Evolutionary conservation across 108 stramenopile genomes (phyloP), one percentile per base, ranked within the genome.

Genomic region (Schizochytrium sp.): DNA sequence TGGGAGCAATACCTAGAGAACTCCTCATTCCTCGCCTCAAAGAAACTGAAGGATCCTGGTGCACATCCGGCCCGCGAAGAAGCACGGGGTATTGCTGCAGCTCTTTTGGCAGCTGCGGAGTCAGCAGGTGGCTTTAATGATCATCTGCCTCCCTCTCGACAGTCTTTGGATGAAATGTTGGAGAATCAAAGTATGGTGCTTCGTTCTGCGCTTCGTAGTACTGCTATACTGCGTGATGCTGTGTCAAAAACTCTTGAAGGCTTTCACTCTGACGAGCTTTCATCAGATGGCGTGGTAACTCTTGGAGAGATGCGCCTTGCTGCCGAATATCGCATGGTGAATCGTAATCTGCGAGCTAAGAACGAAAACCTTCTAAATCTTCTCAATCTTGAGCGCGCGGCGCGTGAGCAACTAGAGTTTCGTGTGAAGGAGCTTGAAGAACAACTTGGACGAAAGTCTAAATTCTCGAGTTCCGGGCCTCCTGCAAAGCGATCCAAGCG

Each of bases 251-350:
- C 76, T 5, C 47, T 83, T 12, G 76, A 49, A 10, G 50, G 76
- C 76, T 83, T 55, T 42, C 50, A 17, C 8, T 49, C 50, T 17
- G 55, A 13, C 76, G 76, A 83, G 53, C 53, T 55, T 10, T 49
- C 50, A 10, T 49, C 47, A n/a, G 76, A 83, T 28, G 76, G 76
- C 45, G 47, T 83, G 15, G 76, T 83, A n/a, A 83, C 76, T n/a
- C 47, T 83, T 17, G 76, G 76, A 47, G 76, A 83, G 76, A 83
- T 83, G 76, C 76, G 76, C 10, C 76, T 83, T 53, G 76, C 76
- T 12, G 76, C 76, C 17, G 76, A 83, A 28, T 83, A 83, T 40
- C 47, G 76, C 12, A 49, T 83, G 50, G 47, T 55, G 76, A 83
- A 83, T 28, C 76, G 53, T 1, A 55, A 49, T 3, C 53, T 49